Evolutionary conservation across 2,329 filamentous ascomycete genomes (phyloP), one percentile per base, ranked within the genome.

Genomic region (Hypoxylon rubiginosum): DNA sequence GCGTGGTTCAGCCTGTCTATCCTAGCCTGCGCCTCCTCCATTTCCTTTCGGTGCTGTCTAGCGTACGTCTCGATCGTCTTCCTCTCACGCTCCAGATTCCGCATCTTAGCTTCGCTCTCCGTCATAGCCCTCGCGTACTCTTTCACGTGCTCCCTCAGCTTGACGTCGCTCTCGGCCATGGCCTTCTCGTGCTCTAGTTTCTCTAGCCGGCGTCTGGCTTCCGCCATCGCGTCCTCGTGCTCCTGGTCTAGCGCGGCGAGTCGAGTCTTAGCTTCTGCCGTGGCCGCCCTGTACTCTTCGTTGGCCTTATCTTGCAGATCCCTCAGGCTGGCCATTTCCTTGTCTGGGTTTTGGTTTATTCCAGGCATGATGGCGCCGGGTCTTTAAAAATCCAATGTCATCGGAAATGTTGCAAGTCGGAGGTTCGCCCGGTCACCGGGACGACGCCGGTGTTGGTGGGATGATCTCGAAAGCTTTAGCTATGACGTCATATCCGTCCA

Each of bases 161-260:
- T 32, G 36, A 15, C 36, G 21, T 45, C 21, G 26, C 36, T 54
- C 11, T 54, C 51, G 2, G 51, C 51, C 13, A 54, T 45, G 15
- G 21, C 34, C 13, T 32, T 30, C 30, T 45, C 15, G 36, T 45
- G 26, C 21, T 43, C 51, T 28, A 54, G 13, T 15, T 21, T 45
- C 21, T 54, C 21, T 5, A 54, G 32, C 34, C 17, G n/a, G 24
- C n/a, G 36, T n/a, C 21, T 28, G 34, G 51, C 51, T 11, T 54
- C 51, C 28, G 21, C 36, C 34, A 54, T 43, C 9, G 34, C 51
- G 13, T 28, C 19, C 4, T 43, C 34, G 9, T 54, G 51, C 34
- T 54, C 34, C 34, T 55, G 36, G 24, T 32, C n/a, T 13, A 55
- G 24, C 15, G 36, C 19, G 24, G 39, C 52, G 15, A 55, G 52